These are phyloP conservation scores for Xylaria sp. DNA, from an alignment of 495 filamentous ascomycete genomes.

Conservation along the genomic window DNA sequence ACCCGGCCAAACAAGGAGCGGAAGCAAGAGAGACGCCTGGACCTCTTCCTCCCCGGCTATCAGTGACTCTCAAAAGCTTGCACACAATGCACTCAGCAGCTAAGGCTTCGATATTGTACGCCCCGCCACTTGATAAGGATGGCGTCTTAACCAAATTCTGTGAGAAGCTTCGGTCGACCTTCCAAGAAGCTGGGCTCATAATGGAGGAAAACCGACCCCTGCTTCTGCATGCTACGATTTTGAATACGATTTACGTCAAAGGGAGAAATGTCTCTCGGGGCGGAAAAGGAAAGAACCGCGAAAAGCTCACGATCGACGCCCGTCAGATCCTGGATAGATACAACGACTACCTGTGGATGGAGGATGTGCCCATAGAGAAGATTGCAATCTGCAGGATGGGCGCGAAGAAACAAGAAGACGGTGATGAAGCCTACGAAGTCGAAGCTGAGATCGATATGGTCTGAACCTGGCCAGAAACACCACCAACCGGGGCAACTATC, in stretches of 20 bases:
- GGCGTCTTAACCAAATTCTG: slow-evolving; percentile 68
- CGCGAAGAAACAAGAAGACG: slow-evolving; percentile 64
- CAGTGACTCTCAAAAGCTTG: slow-evolving; percentile 56
- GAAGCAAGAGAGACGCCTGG: slow-evolving; percentile 19
- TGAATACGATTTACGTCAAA: slow-evolving; percentile 85
- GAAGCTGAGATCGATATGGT: slow-evolving; percentile 54
- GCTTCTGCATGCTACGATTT: slow-evolving; percentile 81
- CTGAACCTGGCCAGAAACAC: not conserved
- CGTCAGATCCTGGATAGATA: slow-evolving; percentile 57
- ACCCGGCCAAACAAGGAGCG: slow-evolving; percentile 14
- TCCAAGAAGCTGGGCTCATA: slow-evolving; percentile 69
- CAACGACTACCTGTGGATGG: slow-evolving; percentile 66
- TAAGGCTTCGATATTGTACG: slow-evolving; percentile 53
- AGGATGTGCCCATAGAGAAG: slow-evolving; percentile 64
- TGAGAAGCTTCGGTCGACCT: slow-evolving; percentile 62
- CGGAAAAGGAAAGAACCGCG: slow-evolving; percentile 44
- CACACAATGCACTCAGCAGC: slow-evolving; percentile 52
- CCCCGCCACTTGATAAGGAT: slow-evolving; percentile 59
- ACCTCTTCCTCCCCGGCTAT: slow-evolving; percentile 26
- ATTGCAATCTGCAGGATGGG: slow-evolving; percentile 82
- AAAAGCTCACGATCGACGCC: slow-evolving; percentile 60
- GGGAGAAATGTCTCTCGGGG: slow-evolving; percentile 30
- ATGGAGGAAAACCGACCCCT: slow-evolving; percentile 67
- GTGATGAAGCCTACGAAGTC: slow-evolving; percentile 57
- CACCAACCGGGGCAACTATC: not conserved